Evolutionary conservation across 805 yeast species (phyloP).

Genomic region (Saturnispora bothae): DNA sequence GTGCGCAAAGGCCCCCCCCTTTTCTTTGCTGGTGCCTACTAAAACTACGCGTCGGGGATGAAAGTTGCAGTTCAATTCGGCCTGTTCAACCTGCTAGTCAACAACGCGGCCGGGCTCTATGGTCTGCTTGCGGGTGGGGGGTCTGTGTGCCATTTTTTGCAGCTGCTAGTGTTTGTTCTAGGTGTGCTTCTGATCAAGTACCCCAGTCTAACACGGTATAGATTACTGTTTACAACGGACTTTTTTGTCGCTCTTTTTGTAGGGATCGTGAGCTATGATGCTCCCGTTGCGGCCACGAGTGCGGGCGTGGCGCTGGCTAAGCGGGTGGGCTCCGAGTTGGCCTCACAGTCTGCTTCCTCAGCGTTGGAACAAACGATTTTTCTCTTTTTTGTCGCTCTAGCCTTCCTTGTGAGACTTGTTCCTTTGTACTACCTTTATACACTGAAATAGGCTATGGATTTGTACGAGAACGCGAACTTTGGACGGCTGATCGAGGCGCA

Average conservation of each 20-base stretch:
- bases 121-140: constrained; percentile 6
- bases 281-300: background rate
- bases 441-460: constrained; percentile 1
- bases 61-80: constrained; percentile 7
- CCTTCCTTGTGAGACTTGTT: constrained; percentile 4
- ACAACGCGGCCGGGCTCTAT: constrained; percentile 7
- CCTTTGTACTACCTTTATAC: constrained; percentile 7
- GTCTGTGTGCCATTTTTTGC: constrained; percentile 4
- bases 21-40: too few relatives aligned
- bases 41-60: too few relatives aligned
- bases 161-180: constrained; percentile 1
- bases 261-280: constrained; percentile 7
- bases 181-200: constrained; percentile 1
- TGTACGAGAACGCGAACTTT: constrained; percentile 1
- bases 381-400: constrained; percentile 3
- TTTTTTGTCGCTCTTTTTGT: constrained; percentile 2
- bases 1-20: too few relatives aligned
- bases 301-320: background rate
- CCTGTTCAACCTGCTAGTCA: constrained; percentile 2
- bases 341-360: constrained; percentile 4
- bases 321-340: constrained; percentile 3
- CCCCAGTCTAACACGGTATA: constrained; percentile 1
- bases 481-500: constrained; percentile 7
- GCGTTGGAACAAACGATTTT: constrained; percentile 9
- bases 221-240: constrained; percentile 3